phyloP scores from a whole-genome alignment of 208 protist species.

The Entamoeba moshkovskii region DNA sequence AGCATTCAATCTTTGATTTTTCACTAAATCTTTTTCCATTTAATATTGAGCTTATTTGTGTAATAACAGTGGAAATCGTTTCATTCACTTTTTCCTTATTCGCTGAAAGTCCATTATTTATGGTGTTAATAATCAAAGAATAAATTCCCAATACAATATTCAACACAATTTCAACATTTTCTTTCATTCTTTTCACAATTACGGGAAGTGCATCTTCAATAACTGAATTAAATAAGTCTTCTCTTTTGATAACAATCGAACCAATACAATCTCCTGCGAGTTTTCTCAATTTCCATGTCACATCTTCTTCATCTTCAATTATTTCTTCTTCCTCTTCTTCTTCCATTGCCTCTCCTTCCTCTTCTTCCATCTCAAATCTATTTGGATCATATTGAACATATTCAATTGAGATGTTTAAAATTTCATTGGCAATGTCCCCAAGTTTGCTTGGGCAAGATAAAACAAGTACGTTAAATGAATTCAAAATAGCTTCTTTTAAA shows the following conservation, averaged over 20 bases:
- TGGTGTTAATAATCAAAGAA: neutral
- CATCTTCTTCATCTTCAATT: neutral
- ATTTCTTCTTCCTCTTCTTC: neutral
- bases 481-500: neutral
- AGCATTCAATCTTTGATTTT: neutral
- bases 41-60: neutral
- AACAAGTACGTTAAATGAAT: neutral
- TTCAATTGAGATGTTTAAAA: neutral
- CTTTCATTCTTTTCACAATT: neutral
- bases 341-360: neutral
- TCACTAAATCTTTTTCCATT: neutral
- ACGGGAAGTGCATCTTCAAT: neutral
- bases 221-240: neutral
- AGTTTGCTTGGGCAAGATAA: neutral
- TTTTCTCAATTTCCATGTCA: neutral
- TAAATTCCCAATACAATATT: neutral
- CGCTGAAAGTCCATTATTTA: neutral
- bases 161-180: neutral
- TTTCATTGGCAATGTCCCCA: neutral
- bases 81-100: neutral
- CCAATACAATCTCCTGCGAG: neutral
- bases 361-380: neutral
- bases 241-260: neutral
- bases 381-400: neutral
- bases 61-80: neutral